phyloP scores from a whole-genome alignment of 2,329 filamentous ascomycete species.

The Colletotrichum caudatum region DNA sequence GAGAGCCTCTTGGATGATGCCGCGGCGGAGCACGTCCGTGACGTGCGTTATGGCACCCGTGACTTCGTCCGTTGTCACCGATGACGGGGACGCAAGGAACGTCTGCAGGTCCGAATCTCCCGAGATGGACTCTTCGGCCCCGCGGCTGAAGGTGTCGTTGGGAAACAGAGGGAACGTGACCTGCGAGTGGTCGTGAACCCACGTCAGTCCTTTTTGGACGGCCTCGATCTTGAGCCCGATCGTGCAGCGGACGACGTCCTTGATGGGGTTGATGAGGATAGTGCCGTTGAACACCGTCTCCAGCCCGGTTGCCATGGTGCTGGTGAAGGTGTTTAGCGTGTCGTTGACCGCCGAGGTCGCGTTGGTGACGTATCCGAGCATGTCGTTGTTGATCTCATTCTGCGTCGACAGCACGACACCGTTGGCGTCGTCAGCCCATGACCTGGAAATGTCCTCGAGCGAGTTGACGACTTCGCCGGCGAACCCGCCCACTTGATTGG shows the following conservation, averaged over 20 bases:
- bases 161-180: conserved; percentile 82
- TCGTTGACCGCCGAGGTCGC: conserved; percentile 86
- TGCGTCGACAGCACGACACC: conserved; percentile 77
- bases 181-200: conserved; percentile 89
- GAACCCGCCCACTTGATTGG: conserved; percentile 81
- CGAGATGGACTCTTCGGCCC: conserved; percentile 72
- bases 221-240: conserved; percentile 86
- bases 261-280: conserved; percentile 80
- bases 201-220: conserved; percentile 90
- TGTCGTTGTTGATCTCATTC: conserved; percentile 81
- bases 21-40: conserved; percentile 72
- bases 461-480: conserved; percentile 80
- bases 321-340: conserved; percentile 85
- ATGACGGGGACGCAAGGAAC: conserved; percentile 83
- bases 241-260: conserved; percentile 86
- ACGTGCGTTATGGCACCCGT: conserved; percentile 80
- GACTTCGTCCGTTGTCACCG: conserved; percentile 83
- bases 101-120: conserved; percentile 71
- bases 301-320: conserved; percentile 79
- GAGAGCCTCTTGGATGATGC: conserved; percentile 80
- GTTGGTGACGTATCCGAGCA: conserved; percentile 89
- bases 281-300: conserved; percentile 86
- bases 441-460: conserved; percentile 77
- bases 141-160: conserved; percentile 85
- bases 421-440: conserved; percentile 85